phyloP scores from a whole-genome alignment of 2,329 filamentous ascomycete genomes.

The Cordyceps pruinosa region DNA sequence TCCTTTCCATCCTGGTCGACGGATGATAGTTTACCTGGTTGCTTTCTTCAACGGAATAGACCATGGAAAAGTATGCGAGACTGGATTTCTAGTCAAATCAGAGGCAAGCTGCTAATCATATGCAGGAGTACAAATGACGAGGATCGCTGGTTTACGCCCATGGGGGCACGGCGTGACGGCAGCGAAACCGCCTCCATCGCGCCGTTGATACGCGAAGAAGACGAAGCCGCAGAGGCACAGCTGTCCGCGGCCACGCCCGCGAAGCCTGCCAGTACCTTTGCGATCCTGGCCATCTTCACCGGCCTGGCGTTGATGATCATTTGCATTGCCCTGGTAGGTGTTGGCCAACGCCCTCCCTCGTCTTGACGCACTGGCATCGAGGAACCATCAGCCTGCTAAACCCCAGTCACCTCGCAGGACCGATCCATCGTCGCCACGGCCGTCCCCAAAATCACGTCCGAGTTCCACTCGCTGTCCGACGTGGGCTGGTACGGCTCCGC shows the following conservation, averaged over 20 bases:
- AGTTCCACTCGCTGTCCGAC: constrained; percentile 36
- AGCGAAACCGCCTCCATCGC: too few relatives aligned
- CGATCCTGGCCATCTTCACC: background rate
- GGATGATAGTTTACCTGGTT: too few relatives aligned
- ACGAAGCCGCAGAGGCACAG: background rate
- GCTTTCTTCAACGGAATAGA: background rate
- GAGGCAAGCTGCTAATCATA: background rate
- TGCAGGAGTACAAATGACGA: background rate
- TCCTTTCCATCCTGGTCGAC: too few relatives aligned
- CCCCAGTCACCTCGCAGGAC: background rate
- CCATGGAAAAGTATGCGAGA: background rate
- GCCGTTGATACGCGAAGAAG: background rate
- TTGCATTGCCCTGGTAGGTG: background rate
- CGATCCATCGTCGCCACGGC: constrained; percentile 39
- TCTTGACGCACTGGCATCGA: too few relatives aligned
- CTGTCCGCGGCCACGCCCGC: background rate
- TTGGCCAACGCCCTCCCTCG: too few relatives aligned
- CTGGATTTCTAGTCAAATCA: too few relatives aligned
- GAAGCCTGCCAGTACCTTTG: background rate
- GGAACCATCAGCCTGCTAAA: too few relatives aligned
- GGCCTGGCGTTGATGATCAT: background rate
- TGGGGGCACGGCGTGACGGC: background rate
- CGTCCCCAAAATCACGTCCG: constrained; percentile 41
- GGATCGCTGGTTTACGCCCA: too few relatives aligned
- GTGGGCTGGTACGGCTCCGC: constrained; percentile 45